phyloP scores from a whole-genome alignment of 768 basidiomycete species.

The Trametes gibbosa region DNA sequence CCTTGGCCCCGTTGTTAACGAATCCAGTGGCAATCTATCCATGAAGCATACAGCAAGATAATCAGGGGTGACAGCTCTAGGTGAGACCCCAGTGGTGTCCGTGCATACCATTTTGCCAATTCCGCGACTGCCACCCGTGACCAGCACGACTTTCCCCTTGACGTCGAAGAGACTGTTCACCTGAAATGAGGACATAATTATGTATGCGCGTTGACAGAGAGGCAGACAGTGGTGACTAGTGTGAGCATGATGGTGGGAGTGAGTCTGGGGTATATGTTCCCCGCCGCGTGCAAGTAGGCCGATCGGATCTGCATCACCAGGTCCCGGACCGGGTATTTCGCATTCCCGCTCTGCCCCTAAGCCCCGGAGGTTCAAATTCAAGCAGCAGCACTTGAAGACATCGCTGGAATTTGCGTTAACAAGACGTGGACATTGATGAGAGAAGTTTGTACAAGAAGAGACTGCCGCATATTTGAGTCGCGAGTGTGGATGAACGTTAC shows the following conservation, averaged over 20 bases:
- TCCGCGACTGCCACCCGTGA: conserved; percentile 66
- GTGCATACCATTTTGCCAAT: conserved; percentile 60
- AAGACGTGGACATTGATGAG: too few relatives aligned
- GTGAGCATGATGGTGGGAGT: neutral
- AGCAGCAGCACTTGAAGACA: too few relatives aligned
- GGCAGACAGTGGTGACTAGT: neutral
- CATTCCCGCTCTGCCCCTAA: neutral
- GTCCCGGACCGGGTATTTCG: neutral
- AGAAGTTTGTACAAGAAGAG: too few relatives aligned
- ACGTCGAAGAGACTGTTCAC: conserved; percentile 46
- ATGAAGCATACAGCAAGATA: neutral
- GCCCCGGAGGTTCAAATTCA: too few relatives aligned
- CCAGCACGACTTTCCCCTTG: conserved; percentile 51
- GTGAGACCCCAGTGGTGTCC: neutral
- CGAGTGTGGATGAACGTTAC: too few relatives aligned
- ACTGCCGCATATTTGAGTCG: too few relatives aligned
- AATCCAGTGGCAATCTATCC: conserved; percentile 61
- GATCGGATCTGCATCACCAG: neutral
- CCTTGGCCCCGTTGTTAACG: conserved; percentile 58
- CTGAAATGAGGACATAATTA: conserved; percentile 37
- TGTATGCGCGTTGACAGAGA: neutral
- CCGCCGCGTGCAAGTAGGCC: neutral
- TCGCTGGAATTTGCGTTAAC: too few relatives aligned
- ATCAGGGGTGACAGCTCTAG: neutral
- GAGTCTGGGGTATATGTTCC: neutral